Conservation (phyloP, 805 yeast genomes). For the Candida manassasensis region DNA sequence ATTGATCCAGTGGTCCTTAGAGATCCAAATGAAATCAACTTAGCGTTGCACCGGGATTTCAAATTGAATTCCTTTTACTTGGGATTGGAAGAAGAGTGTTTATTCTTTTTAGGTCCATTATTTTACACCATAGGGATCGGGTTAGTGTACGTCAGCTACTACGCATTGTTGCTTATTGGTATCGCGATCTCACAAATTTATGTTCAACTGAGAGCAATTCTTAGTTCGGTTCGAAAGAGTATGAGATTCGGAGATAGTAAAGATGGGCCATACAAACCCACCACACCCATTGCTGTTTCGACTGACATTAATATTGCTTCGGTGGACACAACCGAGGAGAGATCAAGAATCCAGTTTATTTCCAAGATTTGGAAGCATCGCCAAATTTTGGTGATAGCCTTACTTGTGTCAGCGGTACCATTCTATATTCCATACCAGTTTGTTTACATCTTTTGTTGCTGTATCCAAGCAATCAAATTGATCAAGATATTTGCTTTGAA, state of each 20-base stretch:
- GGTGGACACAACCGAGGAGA: not conserved
- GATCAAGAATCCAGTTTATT: not conserved
- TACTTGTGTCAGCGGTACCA: constrained; percentile 35
- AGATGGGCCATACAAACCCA: not conserved
- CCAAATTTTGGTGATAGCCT: constrained; percentile 9
- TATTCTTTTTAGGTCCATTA: constrained; percentile 58
- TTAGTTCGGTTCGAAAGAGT: constrained; percentile 12
- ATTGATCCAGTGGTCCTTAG: constrained; percentile 54
- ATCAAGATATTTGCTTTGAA: constrained; percentile 22
- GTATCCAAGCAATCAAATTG: constrained; percentile 55
- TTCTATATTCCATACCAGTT: constrained; percentile 78
- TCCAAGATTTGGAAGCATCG: constrained; percentile 9
- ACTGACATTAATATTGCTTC: too few species aligned
- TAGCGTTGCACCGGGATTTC: constrained; percentile 29
- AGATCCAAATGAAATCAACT: constrained; percentile 40
- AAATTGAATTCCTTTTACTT: constrained; percentile 55
- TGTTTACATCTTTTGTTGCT: constrained; percentile 57
- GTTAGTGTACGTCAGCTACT: constrained; percentile 36
- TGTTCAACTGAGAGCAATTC: too few species aligned
- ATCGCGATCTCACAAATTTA: too few species aligned
- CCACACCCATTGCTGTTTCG: not conserved
- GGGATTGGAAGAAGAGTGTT: constrained; percentile 56
- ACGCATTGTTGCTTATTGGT: constrained; percentile 6
- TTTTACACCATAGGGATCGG: constrained; percentile 45
- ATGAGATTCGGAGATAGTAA: not conserved